Evolutionary conservation across 129 eudicot genomes (phyloP), one percentile per base, ranked within the genome.

Genomic region (Tagetes patula): DNA sequence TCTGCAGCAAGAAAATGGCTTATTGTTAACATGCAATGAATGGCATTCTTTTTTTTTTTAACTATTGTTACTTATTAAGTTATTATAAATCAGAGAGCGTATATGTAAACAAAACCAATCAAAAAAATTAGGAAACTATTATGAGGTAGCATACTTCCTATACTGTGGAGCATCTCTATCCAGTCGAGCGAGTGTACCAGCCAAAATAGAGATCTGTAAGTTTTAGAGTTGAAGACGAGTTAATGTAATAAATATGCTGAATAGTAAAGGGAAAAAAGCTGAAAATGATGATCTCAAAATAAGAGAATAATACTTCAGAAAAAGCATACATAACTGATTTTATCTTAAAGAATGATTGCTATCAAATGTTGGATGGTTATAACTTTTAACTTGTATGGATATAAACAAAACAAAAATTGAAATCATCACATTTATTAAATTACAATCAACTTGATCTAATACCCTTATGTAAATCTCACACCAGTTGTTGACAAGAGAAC

Each of bases 81-180:
- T 20, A 20, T 20, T 10, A 59, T 32, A 8, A 59, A 8, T 27
- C 65, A 59, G 6, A 59, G 8, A 59, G 34, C 41, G 34, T 34
- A 59, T 59, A 59, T 59, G 41, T n/a, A 59, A 32, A 20, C 14
- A 59, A 58, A 58, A 58, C 64, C 64, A 32, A 58, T 58, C 64
- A 31, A 13, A 31, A 1, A 58, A 58, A 31, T 31, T n/a, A 58
- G 3, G 56, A 53, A 73, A 60, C 12, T 39, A 52, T 53, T 20
- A 14, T 50, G 5, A 54, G 46, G 66, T 40, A 34, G 71, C 89
- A 74, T 86, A 95, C 99, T 95, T 95, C 61, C 90, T 95, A 79
- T 95, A 95, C 30, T 81, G 83, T 8, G 99, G 99, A 65, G 99
- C 99, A 88, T 95, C 99, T 84, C 99, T 86, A 69, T 95, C 99